Conservation (phyloP, 108 stramenopile species). For the Ochromonas danica region DNA sequence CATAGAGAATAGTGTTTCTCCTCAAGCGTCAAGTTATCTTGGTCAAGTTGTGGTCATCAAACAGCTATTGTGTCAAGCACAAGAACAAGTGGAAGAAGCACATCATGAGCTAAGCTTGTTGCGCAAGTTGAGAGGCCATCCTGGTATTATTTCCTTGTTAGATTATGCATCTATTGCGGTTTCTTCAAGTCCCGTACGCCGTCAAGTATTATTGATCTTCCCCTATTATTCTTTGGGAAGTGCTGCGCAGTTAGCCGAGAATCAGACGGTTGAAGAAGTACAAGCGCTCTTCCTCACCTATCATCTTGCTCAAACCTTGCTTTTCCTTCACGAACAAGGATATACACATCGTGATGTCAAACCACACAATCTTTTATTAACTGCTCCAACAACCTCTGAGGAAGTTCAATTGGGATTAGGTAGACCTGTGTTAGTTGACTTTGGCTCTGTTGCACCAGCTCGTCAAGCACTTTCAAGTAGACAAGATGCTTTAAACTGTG, state of each 20-base stretch:
- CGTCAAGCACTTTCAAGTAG: background rate
- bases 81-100: slow-evolving; percentile 7
- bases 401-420: background rate
- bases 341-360: slow-evolving; percentile 25
- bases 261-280: no score
- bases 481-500: background rate
- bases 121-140: background rate
- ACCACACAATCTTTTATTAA: slow-evolving; percentile 26
- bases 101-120: background rate
- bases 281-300: background rate
- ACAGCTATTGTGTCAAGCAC: slow-evolving; percentile 3
- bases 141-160: background rate
- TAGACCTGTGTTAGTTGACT: slow-evolving; percentile 7
- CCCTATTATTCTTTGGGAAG: background rate
- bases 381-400: background rate
- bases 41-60: background rate
- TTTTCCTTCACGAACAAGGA: background rate
- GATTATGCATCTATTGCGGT: background rate
- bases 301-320: background rate
- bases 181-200: background rate
- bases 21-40: background rate
- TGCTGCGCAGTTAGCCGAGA: background rate
- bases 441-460: background rate
- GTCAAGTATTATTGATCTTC: slow-evolving; percentile 1
- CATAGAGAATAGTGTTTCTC: background rate